phyloP scores from a whole-genome alignment of 441 rosid species.

The Aleurites moluccanus region DNA sequence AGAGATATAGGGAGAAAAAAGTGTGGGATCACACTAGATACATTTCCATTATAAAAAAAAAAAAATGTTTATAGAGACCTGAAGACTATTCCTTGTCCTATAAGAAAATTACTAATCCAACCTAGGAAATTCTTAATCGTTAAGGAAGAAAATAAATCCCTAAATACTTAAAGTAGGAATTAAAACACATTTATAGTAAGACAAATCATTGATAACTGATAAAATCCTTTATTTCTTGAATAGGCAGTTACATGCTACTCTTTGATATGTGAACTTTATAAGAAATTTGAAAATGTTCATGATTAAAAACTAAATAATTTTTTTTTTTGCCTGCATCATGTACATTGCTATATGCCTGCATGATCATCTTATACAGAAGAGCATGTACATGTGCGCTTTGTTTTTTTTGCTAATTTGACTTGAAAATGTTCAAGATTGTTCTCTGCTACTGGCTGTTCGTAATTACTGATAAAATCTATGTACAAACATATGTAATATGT shows the following conservation, averaged over 20 bases:
- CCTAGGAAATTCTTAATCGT: too few species aligned
- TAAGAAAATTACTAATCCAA: too few species aligned
- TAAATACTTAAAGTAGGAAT: too few species aligned
- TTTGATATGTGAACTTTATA: not conserved
- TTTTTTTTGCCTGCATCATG: not conserved
- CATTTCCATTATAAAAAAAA: too few species aligned
- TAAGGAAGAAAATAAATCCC: not conserved
- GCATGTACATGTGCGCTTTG: not conserved
- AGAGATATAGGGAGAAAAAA: too few species aligned
- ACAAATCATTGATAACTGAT: too few species aligned
- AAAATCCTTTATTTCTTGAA: not conserved
- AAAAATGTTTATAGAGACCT: too few species aligned
- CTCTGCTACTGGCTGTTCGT: not conserved
- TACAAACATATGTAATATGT: not conserved
- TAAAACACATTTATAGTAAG: too few species aligned
- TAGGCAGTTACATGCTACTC: not conserved
- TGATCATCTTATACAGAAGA: not conserved
- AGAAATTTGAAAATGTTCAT: not conserved
- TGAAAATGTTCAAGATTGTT: not conserved
- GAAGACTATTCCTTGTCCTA: too few species aligned
- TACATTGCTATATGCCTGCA: not conserved
- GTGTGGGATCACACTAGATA: too few species aligned
- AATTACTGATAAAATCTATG: not conserved
- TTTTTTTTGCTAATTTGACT: not conserved
- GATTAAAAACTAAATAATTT: not conserved